These are phyloP conservation scores for Hypomyces perniciosus DNA, from an alignment of 2,329 filamentous ascomycete genomes.

Conservation along the genomic window DNA sequence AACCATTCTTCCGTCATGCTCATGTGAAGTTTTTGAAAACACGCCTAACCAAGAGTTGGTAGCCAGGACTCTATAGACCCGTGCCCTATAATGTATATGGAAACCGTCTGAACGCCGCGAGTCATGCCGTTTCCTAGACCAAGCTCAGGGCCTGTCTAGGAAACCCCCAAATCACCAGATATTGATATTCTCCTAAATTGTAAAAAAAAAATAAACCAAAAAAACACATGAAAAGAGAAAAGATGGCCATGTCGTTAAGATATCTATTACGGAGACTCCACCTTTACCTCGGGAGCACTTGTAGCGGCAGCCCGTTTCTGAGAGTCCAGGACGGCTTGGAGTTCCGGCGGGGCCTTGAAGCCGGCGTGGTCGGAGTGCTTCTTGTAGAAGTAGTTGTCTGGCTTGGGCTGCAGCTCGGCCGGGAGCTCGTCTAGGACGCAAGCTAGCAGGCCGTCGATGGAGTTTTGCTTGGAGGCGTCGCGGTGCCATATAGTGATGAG, in stretches of 20 bases:
- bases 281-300: conserved; percentile 21
- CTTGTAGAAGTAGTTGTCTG: conserved; percentile 76
- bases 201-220: background rate
- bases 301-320: conserved; percentile 42
- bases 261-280: conserved; percentile 21
- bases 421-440: conserved; percentile 70
- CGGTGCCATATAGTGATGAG: conserved; percentile 93
- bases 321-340: conserved; percentile 52
- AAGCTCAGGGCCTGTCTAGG: background rate
- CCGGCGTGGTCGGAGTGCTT: conserved; percentile 83
- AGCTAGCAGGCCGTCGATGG: conserved; percentile 66
- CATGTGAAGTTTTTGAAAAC: too few relatives aligned
- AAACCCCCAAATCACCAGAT: background rate
- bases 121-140: conserved; percentile 19
- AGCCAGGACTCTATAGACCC: background rate
- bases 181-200: background rate
- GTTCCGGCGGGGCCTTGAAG: conserved; percentile 61
- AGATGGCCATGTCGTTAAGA: background rate
- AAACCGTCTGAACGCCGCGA: conserved; percentile 21
- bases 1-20: too few relatives aligned
- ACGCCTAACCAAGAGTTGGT: too few relatives aligned
- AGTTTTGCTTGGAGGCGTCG: conserved; percentile 71
- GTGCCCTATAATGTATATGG: background rate
- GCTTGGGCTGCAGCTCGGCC: conserved; percentile 64
- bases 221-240: background rate